Evolutionary conservation across 345 rosid species (phyloP).

Genomic region (Lenwebbia sp.): DNA sequence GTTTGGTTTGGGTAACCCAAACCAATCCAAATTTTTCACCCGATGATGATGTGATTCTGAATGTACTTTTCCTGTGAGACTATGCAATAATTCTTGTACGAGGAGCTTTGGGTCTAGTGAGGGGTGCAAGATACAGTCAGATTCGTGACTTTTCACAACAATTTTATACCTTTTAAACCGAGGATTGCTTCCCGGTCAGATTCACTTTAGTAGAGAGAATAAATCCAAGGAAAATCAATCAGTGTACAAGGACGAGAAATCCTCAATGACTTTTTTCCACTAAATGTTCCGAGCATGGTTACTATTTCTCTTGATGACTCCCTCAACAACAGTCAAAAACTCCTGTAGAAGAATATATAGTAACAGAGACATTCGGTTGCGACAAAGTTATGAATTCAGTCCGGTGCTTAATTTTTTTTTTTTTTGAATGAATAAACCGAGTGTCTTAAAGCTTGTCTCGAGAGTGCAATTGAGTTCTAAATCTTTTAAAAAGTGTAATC

Average conservation of each 20-base stretch:
- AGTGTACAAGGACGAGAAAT: background rate
- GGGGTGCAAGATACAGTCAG: background rate
- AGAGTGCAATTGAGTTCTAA: background rate
- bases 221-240: background rate
- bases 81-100: background rate
- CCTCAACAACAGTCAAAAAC: background rate
- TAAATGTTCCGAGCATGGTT: background rate
- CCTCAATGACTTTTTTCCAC: background rate
- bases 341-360: background rate
- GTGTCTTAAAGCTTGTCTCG: background rate
- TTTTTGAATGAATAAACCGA: rapidly evolving
- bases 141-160: background rate
- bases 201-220: background rate
- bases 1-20: background rate
- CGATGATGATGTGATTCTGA: background rate
- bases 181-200: background rate
- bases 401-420: rapidly evolving
- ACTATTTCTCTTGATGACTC: background rate
- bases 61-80: background rate
- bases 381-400: background rate
- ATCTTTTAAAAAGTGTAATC: no score
- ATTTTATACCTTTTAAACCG: no score
- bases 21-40: background rate
- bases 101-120: background rate
- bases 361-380: background rate